phyloP scores from a whole-genome alignment of 1,284 basidiomycete genomes.

The Peniophora sp. region DNA sequence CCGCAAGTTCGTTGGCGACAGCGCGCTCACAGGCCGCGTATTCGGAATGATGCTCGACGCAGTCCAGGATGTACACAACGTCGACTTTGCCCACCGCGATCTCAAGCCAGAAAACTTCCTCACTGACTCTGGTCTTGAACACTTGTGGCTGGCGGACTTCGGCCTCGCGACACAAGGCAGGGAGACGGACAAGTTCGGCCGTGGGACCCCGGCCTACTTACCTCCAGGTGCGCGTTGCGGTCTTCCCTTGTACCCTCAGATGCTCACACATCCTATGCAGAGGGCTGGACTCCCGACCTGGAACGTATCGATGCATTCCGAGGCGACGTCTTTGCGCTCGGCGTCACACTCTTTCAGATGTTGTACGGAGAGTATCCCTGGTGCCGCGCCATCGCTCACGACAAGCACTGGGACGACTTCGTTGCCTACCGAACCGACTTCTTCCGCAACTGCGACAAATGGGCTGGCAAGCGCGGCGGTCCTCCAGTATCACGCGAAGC shows the following conservation, averaged over 20 bases:
- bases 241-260: conserved; percentile 5
- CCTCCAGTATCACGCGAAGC: too few species aligned
- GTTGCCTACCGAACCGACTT: too few species aligned
- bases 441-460: too few species aligned
- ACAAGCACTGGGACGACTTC: conserved; percentile 1
- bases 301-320: conserved; percentile 70
- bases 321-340: conserved; percentile 97
- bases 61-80: conserved; percentile 80
- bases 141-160: conserved; percentile 91
- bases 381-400: conserved; percentile 78
- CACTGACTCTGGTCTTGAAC: conserved; percentile 74
- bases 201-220: conserved; percentile 96
- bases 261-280: conserved; percentile 29
- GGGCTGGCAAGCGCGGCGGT: too few species aligned
- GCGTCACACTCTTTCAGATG: conserved; percentile 92
- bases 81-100: conserved; percentile 95
- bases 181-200: conserved; percentile 87
- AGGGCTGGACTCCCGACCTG: conserved; percentile 87
- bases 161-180: conserved; percentile 92
- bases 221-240: conserved; percentile 63
- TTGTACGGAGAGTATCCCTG: conserved; percentile 95
- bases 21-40: conserved; percentile 76
- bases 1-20: conserved; percentile 69
- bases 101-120: conserved; percentile 98
- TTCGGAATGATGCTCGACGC: conserved; percentile 93